Conservation (phyloP, 2,329 filamentous ascomycete species). For the Pseudocercospora crystallina region DNA sequence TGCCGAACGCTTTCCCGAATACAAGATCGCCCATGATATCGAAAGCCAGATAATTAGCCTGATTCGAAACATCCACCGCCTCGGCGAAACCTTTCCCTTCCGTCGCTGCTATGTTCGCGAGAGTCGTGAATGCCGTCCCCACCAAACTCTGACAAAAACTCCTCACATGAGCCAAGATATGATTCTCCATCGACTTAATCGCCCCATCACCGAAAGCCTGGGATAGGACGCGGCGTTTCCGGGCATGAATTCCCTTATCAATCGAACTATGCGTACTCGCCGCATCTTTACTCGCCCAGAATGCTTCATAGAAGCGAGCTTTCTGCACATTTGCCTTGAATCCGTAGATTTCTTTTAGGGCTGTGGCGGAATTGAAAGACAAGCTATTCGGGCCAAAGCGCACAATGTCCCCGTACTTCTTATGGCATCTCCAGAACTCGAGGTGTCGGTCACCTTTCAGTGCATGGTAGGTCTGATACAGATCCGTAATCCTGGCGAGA, state of each 20-base stretch:
- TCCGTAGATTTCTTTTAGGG: slow-evolving; percentile 57
- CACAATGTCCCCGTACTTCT: slow-evolving; percentile 69
- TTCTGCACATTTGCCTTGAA: slow-evolving; percentile 51
- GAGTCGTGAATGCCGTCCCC: slow-evolving; percentile 13
- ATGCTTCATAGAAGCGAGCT: slow-evolving; percentile 49
- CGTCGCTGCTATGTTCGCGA: background rate
- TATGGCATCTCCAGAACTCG: slow-evolving; percentile 57
- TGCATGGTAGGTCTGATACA: slow-evolving; percentile 31
- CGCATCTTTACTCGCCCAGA: slow-evolving; percentile 43
- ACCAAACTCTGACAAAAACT: slow-evolving; percentile 38
- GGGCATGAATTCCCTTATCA: slow-evolving; percentile 47
- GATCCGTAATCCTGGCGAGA: slow-evolving; percentile 33
- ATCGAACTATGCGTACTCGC: slow-evolving; percentile 47
- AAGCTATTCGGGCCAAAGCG: slow-evolving; percentile 76
- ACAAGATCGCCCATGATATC: slow-evolving; percentile 36
- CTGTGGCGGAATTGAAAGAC: slow-evolving; percentile 71
- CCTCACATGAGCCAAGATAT: slow-evolving; percentile 45
- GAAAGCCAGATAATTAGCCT: slow-evolving; percentile 42
- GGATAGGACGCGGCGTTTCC: slow-evolving; percentile 48
- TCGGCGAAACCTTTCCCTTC: slow-evolving; percentile 40
- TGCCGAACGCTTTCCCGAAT: slow-evolving; percentile 43
- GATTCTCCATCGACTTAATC: slow-evolving; percentile 48
- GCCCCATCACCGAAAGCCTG: slow-evolving; percentile 49
- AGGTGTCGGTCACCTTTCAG: slow-evolving; percentile 31
- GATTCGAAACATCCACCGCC: slow-evolving; percentile 46